These are phyloP conservation scores for Solanum chaucha DNA, from an alignment of 257 asterid species.

Conservation along the genomic window DNA sequence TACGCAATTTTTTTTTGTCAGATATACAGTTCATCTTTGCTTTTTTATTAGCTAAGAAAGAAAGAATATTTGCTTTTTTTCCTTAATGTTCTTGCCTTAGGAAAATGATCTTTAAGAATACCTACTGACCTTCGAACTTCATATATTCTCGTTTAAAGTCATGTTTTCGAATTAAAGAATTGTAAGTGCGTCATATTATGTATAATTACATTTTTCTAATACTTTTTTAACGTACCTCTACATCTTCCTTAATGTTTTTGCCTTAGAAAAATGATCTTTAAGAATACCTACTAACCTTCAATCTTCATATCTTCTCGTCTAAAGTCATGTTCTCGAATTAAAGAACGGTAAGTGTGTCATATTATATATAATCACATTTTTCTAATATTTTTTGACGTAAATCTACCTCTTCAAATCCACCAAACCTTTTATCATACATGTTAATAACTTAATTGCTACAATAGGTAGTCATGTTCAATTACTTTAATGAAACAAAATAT, in stretches of 20 bases:
- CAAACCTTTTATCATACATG: background rate
- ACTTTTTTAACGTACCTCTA: too few species aligned
- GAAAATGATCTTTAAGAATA: background rate
- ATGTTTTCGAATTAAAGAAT: too few species aligned
- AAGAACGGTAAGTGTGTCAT: accelerated
- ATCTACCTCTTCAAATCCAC: background rate
- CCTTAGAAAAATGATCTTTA: background rate
- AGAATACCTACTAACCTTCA: background rate
- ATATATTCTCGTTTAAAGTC: background rate
- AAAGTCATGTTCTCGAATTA: too few species aligned
- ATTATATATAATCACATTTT: too few species aligned
- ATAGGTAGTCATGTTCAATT: too few species aligned
- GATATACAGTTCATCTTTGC: background rate
- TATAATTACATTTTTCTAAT: too few species aligned
- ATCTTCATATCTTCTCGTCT: too few species aligned
- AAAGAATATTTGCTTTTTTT: background rate
- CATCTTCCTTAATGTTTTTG: background rate
- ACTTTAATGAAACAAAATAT: background rate
- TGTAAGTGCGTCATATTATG: too few species aligned
- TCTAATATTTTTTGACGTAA: too few species aligned
- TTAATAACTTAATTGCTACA: too few species aligned
- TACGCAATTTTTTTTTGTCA: background rate
- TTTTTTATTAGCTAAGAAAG: background rate
- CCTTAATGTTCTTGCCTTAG: background rate
- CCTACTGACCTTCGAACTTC: background rate